A percentile compares a stretch with the other conserved stretches of the same genome.
Conservation (phyloP, 768 basidiomycete genomes). For the Xerocomus spinulosus region DNA sequence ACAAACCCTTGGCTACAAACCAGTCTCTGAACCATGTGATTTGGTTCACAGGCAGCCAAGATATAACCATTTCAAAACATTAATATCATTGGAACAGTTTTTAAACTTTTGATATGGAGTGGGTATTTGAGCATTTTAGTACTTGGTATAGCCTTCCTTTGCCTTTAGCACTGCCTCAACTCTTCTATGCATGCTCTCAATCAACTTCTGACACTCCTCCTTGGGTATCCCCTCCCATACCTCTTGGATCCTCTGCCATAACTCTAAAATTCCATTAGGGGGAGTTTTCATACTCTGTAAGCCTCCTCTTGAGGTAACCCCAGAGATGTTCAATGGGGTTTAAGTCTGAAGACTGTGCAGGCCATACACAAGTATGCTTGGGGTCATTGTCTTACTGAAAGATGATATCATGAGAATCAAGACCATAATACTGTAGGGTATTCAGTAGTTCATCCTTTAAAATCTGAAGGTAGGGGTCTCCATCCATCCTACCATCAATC, state of each 20-base stretch:
- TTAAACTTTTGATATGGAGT: too few species aligned
- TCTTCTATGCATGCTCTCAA: constrained; percentile 1
- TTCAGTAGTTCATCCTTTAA: too few species aligned
- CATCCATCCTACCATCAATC: too few species aligned
- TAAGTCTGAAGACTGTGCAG: too few species aligned
- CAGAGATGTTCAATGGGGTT: too few species aligned
- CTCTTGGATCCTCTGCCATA: background rate
- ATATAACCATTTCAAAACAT: too few species aligned
- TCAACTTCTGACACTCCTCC: background rate
- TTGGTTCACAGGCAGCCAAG: too few species aligned
- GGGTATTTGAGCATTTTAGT: background rate
- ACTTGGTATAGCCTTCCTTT: constrained; percentile 1
- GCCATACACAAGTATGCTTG: too few species aligned
- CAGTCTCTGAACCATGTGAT: background rate
- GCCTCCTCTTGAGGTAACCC: background rate
- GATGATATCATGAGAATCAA: background rate
- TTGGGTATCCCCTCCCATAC: background rate
- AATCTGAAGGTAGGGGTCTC: too few species aligned
- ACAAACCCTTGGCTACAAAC: background rate
- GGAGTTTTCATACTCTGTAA: background rate
- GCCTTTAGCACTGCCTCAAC: background rate
- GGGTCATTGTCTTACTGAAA: background rate
- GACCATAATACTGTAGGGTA: background rate
- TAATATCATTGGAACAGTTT: too few species aligned
- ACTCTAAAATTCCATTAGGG: background rate